These are phyloP conservation scores for Populus alba DNA, from an alignment of 345 rosid species.

Conservation along the genomic window DNA sequence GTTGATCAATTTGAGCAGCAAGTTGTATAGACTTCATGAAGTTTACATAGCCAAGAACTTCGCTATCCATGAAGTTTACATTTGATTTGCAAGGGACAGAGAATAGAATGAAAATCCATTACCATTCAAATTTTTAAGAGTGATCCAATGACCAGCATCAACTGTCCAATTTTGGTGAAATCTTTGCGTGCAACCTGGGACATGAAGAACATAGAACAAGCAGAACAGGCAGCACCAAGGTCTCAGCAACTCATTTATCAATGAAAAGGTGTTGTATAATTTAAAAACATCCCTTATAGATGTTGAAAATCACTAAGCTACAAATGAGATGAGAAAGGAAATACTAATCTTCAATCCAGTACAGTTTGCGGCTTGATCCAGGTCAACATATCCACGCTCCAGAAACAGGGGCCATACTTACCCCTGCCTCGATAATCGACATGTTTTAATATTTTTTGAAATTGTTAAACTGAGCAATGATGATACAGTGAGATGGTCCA, in stretches of 20 bases:
- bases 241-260: neutral
- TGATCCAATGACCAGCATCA: neutral
- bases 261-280: neutral
- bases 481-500: neutral
- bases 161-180: neutral
- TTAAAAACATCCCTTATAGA: neutral
- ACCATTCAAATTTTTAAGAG: too few species aligned
- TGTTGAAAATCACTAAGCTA: neutral
- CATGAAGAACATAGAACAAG: neutral
- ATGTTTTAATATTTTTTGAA: neutral
- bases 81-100: too few species aligned
- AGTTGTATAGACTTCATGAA: neutral
- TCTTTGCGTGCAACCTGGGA: neutral
- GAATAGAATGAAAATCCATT: too few species aligned
- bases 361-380: neutral
- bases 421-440: constrained; percentile 1
- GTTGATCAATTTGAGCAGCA: neutral
- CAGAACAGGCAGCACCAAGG: neutral
- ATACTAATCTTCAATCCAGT: neutral
- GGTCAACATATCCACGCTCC: neutral
- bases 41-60: too few species aligned
- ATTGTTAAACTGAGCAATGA: neutral
- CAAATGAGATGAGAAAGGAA: neutral
- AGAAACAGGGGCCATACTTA: neutral
- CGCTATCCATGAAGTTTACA: too few species aligned